Base-by-base conservation (phyloP, 108 stramenopile genomes). In the Conticribra weissflogii region DNA sequence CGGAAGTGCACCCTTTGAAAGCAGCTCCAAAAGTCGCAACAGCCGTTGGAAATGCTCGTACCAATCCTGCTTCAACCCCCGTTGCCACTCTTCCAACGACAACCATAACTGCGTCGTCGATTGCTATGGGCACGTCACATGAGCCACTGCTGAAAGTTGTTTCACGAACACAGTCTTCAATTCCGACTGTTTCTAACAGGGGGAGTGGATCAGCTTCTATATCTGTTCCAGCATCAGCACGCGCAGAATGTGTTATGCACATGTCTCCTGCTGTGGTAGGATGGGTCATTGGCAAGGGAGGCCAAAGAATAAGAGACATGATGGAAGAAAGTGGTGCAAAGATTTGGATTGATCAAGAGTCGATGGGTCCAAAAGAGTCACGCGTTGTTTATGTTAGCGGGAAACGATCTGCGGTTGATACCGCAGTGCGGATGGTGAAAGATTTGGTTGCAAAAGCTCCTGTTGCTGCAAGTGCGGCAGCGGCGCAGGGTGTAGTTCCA, bases 301-400 rank as follows among this genome's bases (percentile, higher is more conserved):
- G 95, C 14, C 85, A 83, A 61, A 71, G 92, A 23, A 93, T 96
- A 45, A 82, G 95, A 21, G 95, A 94, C 72, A 66, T 96, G 63
- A 96, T 96, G 95, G 91, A 94, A 76, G 89, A 90, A 55, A 89
- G 87, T 72, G 91, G 90, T 24, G 89, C 92, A 5, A 92, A 92
- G 68, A 78, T 96, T 30, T 96, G 95, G 95, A 94, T 96, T 66
- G 95, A 96, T 66, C 95, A 96, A 74, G 95, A 93, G 54, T 86
- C 80, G 24, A 83, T 92, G 81, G 84, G 74, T 25, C 72, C 80
- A 34, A 78, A 85, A 23, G 88, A 92, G 66, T 62, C 81, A 8
- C 82, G 95, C 14, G 85, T 89, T 68, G 92, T 94, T 4, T 96
- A 91, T 64, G 83, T 96, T 8, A 94, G 92, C 67, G 95, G 92